Evolutionary conservation across 2,329 filamentous ascomycete species (phyloP).

Genomic region (Colletotrichum tamarilloi): DNA sequence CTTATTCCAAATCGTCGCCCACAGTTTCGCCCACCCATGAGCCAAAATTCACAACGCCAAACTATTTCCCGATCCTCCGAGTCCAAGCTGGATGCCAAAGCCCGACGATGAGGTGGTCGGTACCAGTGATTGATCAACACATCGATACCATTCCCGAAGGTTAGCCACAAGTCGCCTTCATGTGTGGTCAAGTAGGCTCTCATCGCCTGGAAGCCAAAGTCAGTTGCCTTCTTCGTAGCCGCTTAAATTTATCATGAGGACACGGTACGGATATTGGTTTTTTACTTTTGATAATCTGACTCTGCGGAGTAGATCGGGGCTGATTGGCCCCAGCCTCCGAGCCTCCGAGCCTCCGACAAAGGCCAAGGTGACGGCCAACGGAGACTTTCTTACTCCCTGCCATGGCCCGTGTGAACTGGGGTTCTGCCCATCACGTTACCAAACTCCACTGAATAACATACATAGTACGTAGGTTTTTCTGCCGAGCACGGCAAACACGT

Average conservation of each 20-base stretch:
- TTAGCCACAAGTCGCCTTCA: not conserved
- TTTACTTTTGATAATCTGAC: no score
- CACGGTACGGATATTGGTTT: no score
- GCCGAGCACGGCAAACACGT: no score
- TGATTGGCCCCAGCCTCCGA: no score
- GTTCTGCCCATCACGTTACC: slow-evolving; percentile 10
- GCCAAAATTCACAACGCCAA: not conserved
- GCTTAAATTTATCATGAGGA: not conserved
- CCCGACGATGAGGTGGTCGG: not conserved
- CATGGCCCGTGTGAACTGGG: slow-evolving; percentile 1
- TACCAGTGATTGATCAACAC: no score
- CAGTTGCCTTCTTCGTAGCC: not conserved
- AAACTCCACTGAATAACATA: slow-evolving; percentile 28
- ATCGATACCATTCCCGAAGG: no score
- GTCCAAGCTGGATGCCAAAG: not conserved
- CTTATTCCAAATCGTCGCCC: slow-evolving; percentile 9
- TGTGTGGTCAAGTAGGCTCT: no score
- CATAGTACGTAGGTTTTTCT: no score
- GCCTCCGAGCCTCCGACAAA: not conserved
- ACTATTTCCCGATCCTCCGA: slow-evolving; percentile 14
- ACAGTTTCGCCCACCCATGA: not conserved
- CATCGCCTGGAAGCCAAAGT: no score
- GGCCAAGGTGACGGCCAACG: not conserved
- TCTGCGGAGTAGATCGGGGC: no score
- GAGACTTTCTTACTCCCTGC: slow-evolving; percentile 5